Conservation (phyloP, 176 grass and related monocot species). For the Triticum urartu region DNA sequence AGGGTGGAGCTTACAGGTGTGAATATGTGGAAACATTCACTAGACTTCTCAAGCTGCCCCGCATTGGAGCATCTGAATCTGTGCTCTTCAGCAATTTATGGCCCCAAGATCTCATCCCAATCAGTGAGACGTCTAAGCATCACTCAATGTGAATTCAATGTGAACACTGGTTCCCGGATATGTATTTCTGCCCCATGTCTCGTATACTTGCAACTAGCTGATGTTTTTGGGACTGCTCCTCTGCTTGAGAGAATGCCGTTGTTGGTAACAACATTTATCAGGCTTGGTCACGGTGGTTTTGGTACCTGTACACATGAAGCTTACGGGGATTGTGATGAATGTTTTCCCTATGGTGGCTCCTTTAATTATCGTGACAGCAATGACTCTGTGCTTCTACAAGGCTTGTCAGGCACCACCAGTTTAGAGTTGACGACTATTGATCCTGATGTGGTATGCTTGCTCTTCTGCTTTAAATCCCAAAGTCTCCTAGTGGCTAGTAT, state of each 20-base stretch:
- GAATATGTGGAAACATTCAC: neutral
- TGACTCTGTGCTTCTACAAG: slow-evolving; percentile 6
- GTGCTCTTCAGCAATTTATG: neutral
- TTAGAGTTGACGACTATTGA: neutral
- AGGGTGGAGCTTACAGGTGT: neutral
- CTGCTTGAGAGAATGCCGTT: neutral
- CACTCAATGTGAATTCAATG: neutral
- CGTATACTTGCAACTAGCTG: neutral
- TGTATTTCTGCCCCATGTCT: neutral
- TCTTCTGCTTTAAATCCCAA: neutral
- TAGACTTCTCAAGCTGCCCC: slow-evolving; percentile 23
- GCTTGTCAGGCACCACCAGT: neutral
- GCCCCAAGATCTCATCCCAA: neutral
- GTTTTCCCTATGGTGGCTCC: neutral
- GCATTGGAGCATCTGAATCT: neutral
- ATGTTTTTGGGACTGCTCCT: neutral
- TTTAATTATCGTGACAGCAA: neutral
- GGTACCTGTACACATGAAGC: neutral
- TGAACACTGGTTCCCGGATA: neutral
- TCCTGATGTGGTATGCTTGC: neutral
- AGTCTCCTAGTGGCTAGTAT: neutral
- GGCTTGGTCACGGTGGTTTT: neutral
- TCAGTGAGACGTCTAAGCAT: neutral
- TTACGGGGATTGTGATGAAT: neutral
- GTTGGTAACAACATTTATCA: slow-evolving; percentile 7